phyloP scores from a whole-genome alignment of 164 flowering plant genomes.

The Kalanchoe fedtschenkoi region DNA sequence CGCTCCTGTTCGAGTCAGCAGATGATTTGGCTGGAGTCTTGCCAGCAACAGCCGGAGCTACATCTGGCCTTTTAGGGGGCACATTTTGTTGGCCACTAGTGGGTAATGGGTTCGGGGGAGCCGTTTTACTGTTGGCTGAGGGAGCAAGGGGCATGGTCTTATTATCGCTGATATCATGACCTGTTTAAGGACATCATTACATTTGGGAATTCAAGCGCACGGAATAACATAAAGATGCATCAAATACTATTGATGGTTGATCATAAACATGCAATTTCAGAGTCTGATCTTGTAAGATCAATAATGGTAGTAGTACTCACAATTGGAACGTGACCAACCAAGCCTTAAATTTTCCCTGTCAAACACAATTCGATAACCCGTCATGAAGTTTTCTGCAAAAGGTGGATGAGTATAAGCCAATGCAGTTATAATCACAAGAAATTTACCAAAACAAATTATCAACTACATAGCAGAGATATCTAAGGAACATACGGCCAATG shows the following conservation, averaged over 20 bases:
- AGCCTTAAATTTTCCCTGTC: constrained; percentile 70
- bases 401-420: neutral
- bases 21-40: constrained; percentile 53
- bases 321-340: constrained; percentile 78
- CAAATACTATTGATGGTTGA: neutral
- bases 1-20: constrained; percentile 10
- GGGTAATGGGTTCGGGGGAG: constrained; percentile 63
- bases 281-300: neutral
- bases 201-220: neutral
- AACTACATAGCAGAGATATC: too few relatives aligned
- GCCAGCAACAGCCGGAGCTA: constrained; percentile 77
- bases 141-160: constrained; percentile 26
- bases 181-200: constrained; percentile 20
- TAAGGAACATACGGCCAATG: constrained; percentile 70
- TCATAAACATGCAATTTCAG: neutral
- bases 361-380: constrained; percentile 75
- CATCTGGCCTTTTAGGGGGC: constrained; percentile 37
- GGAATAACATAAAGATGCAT: neutral
- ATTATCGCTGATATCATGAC: constrained; percentile 36
- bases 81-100: constrained; percentile 62
- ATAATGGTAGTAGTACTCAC: constrained; percentile 36
- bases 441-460: neutral
- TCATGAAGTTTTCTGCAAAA: constrained; percentile 79
- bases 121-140: constrained; percentile 26
- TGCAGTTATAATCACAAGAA: neutral